phyloP scores from a whole-genome alignment of 441 rosid genomes.

The Pelargonium citronellum region DNA sequence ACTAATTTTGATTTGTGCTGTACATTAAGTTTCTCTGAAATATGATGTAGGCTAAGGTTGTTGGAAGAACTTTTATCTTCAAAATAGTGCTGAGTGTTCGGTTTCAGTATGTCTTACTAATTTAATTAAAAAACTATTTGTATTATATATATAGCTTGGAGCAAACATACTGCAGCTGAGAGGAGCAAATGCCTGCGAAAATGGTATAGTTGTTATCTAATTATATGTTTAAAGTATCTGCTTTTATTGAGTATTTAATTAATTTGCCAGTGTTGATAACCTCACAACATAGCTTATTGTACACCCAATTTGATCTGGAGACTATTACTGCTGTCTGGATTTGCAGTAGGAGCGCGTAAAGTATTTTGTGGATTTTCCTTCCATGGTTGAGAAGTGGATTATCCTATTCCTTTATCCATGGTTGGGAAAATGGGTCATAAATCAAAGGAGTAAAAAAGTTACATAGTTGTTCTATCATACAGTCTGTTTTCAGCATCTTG shows the following conservation, averaged over 20 bases:
- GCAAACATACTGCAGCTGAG: constrained; percentile 72
- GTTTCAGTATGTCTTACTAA: constrained; percentile 6
- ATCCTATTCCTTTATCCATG: not conserved
- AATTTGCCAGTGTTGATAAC: not conserved
- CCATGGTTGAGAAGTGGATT: too few species aligned
- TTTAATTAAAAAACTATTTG: not conserved
- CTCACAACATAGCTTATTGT: not conserved
- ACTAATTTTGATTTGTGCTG: too few species aligned
- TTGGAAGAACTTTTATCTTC: constrained; percentile 12
- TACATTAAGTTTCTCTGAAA: not conserved
- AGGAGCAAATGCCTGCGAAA: constrained; percentile 70
- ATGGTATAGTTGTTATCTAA: constrained; percentile 45
- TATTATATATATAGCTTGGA: constrained; percentile 59
- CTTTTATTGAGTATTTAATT: not conserved
- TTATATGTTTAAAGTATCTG: not conserved
- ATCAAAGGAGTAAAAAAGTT: not conserved
- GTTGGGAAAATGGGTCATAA: not conserved
- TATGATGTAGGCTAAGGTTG: constrained; percentile 14
- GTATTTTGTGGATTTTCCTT: not conserved
- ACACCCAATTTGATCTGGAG: not conserved
- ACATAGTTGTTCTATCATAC: not conserved
- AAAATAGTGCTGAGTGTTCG: not conserved
- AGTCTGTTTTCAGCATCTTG: constrained; percentile 6
- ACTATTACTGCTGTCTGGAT: too few species aligned
- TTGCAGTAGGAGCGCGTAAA: too few species aligned